Percentiles rank a stretch among this genome's conserved stretches.
Conservation (phyloP, 1,284 basidiomycete genomes). For the Chalciporus sp. region DNA sequence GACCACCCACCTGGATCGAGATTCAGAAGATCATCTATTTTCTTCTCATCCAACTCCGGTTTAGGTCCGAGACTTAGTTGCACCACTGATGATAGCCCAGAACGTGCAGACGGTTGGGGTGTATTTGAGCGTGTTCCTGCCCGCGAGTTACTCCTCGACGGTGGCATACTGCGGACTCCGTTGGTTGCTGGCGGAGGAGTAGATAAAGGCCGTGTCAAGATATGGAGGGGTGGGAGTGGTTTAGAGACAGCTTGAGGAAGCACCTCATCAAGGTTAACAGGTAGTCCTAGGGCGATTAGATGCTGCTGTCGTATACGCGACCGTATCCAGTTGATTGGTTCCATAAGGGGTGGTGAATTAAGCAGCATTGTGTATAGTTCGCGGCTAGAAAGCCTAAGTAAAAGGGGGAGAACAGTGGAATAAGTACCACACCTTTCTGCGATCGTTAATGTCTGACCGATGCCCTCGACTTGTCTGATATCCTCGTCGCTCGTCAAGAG, state of each 20-base stretch:
- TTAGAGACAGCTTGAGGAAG: slow-evolving; percentile 73
- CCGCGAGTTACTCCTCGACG: slow-evolving; percentile 45
- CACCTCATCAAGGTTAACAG: slow-evolving; percentile 92
- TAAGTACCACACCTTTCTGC: slow-evolving; percentile 62
- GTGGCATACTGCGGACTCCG: slow-evolving; percentile 38
- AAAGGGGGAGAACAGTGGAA: slow-evolving; percentile 21
- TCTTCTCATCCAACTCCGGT: slow-evolving; percentile 69
- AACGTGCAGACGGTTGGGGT: slow-evolving; percentile 50
- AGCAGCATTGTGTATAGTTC: slow-evolving; percentile 71
- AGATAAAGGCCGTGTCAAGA: slow-evolving; percentile 80
- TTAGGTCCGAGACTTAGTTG: slow-evolving; percentile 71
- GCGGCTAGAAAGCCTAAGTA: slow-evolving; percentile 55
- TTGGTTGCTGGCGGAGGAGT: slow-evolving; percentile 68
- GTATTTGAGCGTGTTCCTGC: slow-evolving; percentile 56
- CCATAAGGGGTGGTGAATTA: slow-evolving; percentile 64
- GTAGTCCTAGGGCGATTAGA: slow-evolving; percentile 86
- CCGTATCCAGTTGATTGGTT: slow-evolving; percentile 89
- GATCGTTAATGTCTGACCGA: slow-evolving; percentile 75
- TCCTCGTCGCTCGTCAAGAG: slow-evolving; percentile 66
- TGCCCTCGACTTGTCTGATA: slow-evolving; percentile 78
- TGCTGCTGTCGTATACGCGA: slow-evolving; percentile 88
- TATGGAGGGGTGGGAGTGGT: slow-evolving; percentile 76
- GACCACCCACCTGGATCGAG: slow-evolving; percentile 61
- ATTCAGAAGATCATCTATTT: slow-evolving; percentile 66
- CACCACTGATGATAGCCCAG: slow-evolving; percentile 35